Evolutionary conservation across 1,139 yeast genomes (phyloP), one percentile per base, ranked within the genome.

Genomic region (Saccharomycopsis hybrid): DNA sequence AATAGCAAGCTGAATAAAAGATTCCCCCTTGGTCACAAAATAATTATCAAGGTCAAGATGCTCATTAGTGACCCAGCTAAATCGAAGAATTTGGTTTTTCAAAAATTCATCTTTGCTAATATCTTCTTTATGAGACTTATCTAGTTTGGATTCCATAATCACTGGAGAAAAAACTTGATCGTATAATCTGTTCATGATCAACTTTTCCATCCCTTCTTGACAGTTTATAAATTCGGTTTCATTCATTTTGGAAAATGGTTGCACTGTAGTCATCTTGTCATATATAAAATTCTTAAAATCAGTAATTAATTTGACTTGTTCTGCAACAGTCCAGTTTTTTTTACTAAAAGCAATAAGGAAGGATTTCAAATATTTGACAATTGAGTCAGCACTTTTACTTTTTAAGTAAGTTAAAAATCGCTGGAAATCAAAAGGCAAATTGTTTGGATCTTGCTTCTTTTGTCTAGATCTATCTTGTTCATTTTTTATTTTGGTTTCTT

Each of bases 131-230:
- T 82, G 87, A 11, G 74, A 73, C 25, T 68, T 73, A 36, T 77
- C 76, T 13, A 72, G 56, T 31, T 70, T 66, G 25, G 67, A 64
- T 4, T 70, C 67, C 2, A 72, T 66, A 28, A 87, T 76, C 50
- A 76, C 83, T 0, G 97, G 97, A 0, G 97, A 82, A 61, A 86
- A 94, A 39, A 94, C 85, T 51, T 77, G 78, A 1, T 73, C 73
- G 62, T 89, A 90, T 3, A 94, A 66, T 57, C 96, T 73, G 54
- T 92, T 90, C 95, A 90, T 88, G 7, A 94, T 73, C 41, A 94
- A 73, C 63, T 94, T 94, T 65, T 94, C 99, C 62, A 92, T 74
- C 0, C 98, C 98, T 61, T 89, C 97, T 56, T 84, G 70, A 1
- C 95, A 84, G 60, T 90, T 90, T 43, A 76, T 81, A 53, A 85